Evolutionary conservation across 106 monocot species (phyloP).

Genomic region (Agapanthus africanus): DNA sequence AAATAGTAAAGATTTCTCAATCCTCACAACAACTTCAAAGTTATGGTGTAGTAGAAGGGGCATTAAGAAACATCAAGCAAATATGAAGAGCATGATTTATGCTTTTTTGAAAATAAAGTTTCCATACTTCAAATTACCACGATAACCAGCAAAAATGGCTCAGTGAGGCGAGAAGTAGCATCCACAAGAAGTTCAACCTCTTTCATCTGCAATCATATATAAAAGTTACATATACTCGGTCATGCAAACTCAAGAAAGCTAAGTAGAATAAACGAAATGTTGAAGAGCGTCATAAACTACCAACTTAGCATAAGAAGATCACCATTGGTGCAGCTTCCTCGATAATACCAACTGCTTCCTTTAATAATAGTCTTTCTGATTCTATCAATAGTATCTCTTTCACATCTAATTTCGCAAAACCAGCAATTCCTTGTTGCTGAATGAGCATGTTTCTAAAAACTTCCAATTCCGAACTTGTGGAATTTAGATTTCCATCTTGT

Average conservation of each 20-base stretch:
- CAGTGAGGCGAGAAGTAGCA: constrained; percentile 73
- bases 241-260: constrained; percentile 9
- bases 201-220: constrained; percentile 69
- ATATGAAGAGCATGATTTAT: not conserved
- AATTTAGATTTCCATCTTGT: constrained; percentile 19
- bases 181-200: constrained; percentile 81
- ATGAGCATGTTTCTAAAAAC: constrained; percentile 8
- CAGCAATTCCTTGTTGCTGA: constrained; percentile 40
- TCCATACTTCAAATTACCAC: constrained; percentile 54
- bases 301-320: constrained; percentile 97
- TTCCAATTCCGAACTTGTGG: constrained; percentile 15
- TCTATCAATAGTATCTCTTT: constrained; percentile 63
- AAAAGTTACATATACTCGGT: constrained; percentile 11
- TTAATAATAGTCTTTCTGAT: constrained; percentile 55
- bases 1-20: too few species aligned
- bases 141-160: constrained; percentile 92
- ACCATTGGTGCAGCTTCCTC: constrained; percentile 92
- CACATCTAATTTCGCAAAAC: constrained; percentile 69
- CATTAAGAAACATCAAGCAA: not conserved
- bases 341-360: constrained; percentile 61
- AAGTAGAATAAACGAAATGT: constrained; percentile 16
- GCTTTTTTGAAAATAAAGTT: not conserved
- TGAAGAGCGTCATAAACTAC: constrained; percentile 81
- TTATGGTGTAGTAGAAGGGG: too few species aligned
- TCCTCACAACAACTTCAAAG: too few species aligned